These are phyloP conservation scores for Auriscalpium vulgare DNA, from an alignment of 768 basidiomycete genomes.

Conservation along the genomic window DNA sequence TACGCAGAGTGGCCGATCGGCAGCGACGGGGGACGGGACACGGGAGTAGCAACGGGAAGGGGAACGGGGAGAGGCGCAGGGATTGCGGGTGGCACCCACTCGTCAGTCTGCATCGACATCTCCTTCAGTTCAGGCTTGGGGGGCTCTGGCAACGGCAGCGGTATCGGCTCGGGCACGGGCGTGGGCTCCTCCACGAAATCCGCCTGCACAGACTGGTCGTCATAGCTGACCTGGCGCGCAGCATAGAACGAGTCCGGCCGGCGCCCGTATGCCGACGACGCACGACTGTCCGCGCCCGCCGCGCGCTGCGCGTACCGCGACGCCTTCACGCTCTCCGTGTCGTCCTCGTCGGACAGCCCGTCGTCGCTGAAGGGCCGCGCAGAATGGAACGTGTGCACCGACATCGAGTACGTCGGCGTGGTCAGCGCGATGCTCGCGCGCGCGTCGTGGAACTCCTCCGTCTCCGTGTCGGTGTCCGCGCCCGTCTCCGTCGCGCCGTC, in stretches of 20 bases:
- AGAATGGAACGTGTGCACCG: slow-evolving; percentile 24
- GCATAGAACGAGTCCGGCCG: slow-evolving; percentile 4
- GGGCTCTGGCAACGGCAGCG: slow-evolving; percentile 16
- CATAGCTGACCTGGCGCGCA: slow-evolving; percentile 37
- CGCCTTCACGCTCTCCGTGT: slow-evolving; percentile 66
- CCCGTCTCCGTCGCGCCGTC: slow-evolving; percentile 52
- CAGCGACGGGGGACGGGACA: slow-evolving; percentile 22
- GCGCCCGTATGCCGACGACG: slow-evolving; percentile 3
- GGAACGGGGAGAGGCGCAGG: slow-evolving; percentile 20
- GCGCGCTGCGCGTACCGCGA: slow-evolving; percentile 33
- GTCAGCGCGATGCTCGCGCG: slow-evolving; percentile 52
- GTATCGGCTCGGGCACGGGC: slow-evolving; percentile 20
- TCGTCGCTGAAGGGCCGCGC: slow-evolving; percentile 40
- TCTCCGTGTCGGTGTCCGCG: slow-evolving; percentile 58
- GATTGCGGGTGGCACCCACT: slow-evolving; percentile 43
- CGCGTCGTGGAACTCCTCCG: slow-evolving; percentile 65
- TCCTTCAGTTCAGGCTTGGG: slow-evolving; percentile 65
- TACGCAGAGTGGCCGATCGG: slow-evolving; percentile 27
- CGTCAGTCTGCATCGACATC: slow-evolving; percentile 75
- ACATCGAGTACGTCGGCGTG: slow-evolving; percentile 48
- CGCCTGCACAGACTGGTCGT: slow-evolving; percentile 35
- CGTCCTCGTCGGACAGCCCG: slow-evolving; percentile 51
- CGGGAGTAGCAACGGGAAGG: slow-evolving; percentile 9
- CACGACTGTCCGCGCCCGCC: slow-evolving; percentile 3
- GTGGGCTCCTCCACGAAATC: slow-evolving; percentile 19